Conservation (phyloP, 2,329 filamentous ascomycete species). For the Trichoderma sp. region DNA sequence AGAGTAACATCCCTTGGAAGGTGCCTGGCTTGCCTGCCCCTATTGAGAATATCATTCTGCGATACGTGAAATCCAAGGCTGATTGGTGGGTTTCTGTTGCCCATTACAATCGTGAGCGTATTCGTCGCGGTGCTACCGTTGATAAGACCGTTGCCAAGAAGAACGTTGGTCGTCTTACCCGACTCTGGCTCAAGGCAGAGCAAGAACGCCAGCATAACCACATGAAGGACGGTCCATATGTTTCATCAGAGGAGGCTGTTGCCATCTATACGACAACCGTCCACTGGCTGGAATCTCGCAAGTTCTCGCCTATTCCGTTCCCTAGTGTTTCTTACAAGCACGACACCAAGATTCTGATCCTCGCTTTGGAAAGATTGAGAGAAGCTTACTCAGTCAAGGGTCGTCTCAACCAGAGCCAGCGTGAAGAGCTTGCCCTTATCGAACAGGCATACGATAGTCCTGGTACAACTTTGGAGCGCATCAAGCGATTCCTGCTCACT, state of each 20-base stretch:
- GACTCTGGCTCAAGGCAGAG: constrained; percentile 96
- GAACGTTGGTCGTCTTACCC: constrained; percentile 90
- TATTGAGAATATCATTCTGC: constrained; percentile 97
- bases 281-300: constrained; percentile 96
- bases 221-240: constrained; percentile 98
- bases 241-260: constrained; percentile 96
- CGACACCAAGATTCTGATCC: constrained; percentile 96
- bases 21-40: constrained; percentile 93
- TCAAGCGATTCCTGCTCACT: constrained; percentile 95
- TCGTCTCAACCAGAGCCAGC: constrained; percentile 92
- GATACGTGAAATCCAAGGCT: constrained; percentile 98
- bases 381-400: constrained; percentile 98
- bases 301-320: constrained; percentile 98
- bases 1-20: constrained; percentile 99
- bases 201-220: constrained; percentile 99
- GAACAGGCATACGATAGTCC: constrained; percentile 98
- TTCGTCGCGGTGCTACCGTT: constrained; percentile 91
- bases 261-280: constrained; percentile 99
- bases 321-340: constrained; percentile 99
- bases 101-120: constrained; percentile 97
- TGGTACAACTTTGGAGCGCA: constrained; percentile 89
- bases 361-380: constrained; percentile 86
- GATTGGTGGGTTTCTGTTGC: constrained; percentile 99
- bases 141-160: constrained; percentile 99
- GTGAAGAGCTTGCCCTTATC: constrained; percentile 93